Base-by-base conservation (phyloP, 345 rosid genomes). In the Syzygium aqueum region DNA sequence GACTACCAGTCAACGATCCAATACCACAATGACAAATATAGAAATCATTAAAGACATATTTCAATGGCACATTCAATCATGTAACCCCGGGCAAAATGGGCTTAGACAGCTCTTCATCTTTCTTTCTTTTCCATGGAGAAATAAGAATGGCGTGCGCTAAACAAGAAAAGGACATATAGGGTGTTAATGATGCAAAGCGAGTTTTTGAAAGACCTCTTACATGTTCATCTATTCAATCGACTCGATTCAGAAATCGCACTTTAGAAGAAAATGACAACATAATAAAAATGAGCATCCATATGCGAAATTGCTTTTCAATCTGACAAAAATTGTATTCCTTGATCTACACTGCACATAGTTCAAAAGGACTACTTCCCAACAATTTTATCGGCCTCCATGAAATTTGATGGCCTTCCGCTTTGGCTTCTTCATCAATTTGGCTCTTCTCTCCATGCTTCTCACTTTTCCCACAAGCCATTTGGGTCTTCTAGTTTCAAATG, bases 141-240 rank as follows among this genome's bases (percentile, higher is more conserved):
- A 30, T 1, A 33, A 8, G 77, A 65, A 6, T 16, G 43, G 0
- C 10, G 0, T 15, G 13, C 77, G 6, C 43, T 7, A 65, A 16
- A 30, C 11, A 65, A 30, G 12, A 65, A 65, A 30, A 3, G 1
- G 43, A 65, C 40, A 63, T 28, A 63, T 28, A 7, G 19, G 43
- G 43, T 3, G 40, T 65, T 28, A 65, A 65, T 7, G 40, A 28
- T 63, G 77, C 77, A 43, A 67, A 33, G 23, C 0, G 7, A 67
- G 11, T 67, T 67, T 67, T 30, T 3, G 1, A 17, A 67, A 33
- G 46, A 67, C 8, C 11, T 63, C 21, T 17, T 67, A 16, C 67
- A 59, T 59, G 33, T 27, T 12, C 16, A 27, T 59, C 3, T 3
- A 59, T 0, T 59, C 65, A 59, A 11, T 59, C 3, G 15, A 59